Base-by-base conservation (phyloP, 78 protist species). In the Trichosphaerium sp. region DNA sequence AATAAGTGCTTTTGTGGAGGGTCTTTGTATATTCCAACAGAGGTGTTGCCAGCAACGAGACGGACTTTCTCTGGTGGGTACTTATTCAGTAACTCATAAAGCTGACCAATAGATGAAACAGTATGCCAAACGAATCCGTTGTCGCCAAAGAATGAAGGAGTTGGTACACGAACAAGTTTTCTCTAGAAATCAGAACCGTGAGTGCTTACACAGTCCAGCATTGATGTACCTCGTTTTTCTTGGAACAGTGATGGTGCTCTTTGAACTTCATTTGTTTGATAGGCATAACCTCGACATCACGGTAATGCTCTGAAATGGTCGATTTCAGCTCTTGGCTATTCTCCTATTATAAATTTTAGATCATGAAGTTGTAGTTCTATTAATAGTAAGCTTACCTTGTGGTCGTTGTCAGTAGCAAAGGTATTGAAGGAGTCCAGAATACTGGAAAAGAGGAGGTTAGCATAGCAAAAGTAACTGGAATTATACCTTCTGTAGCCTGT, bases 11-110 rank as follows among this genome's bases (percentile, higher is more conserved):
- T 21, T 42, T 60, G 40, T 26, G 0, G 15, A n/a, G 48, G 32
- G 69, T 28, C 26, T 57, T 64, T 52, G 34, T 18, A 28, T 18
- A 74, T 37, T 23, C 80, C 80, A 4, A 44, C 43, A 41, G 44
- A 35, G 1, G 72, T 74, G 71, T 74, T 62, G 6, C 62, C 80
- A 8, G 28, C 23, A 0, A 64, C 71, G 8, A 63, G 43, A 14
- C 12, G 21, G 41, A 35, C 65, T n/a, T n/a, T n/a, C n/a, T n/a
- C n/a, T n/a, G n/a, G n/a, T 55, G 14, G 25, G 1, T 37, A 44
- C 37, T 1, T 35, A 10, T 31, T 14, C 32, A 28, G 51, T 18
- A 4, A 18, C 8, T 29, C 58, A 4, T 32, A 32, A 29, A 52
- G 58, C 25, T 4, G 25, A n/a, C n/a, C 58, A 52, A 32, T 32